Evolutionary conservation across 768 basidiomycete genomes (phyloP), one percentile per base, ranked within the genome.

Genomic region (Tubosaeta brunneosetosa): DNA sequence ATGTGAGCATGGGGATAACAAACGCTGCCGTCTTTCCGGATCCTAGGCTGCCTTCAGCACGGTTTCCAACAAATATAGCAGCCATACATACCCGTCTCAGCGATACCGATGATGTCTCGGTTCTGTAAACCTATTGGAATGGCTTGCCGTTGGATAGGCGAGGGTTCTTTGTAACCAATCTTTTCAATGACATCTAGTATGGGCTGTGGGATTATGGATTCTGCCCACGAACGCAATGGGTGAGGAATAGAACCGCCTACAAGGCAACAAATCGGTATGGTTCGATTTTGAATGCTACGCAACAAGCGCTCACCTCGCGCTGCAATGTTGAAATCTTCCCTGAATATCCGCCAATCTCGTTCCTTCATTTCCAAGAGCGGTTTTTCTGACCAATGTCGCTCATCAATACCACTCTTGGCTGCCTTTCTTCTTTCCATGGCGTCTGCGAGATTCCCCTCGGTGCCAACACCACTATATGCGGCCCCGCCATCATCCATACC

Each of bases 11-110:
- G 33, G 95, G 95, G 49, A 98, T 95, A 54, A 97, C 94, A 67
- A 98, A 98, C 3, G 94, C 92, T 33, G 95, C 95, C 25, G 95
- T 98, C 77, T 98, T 98, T 67, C 95, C 95, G 63, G 95, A 97
- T 78, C 94, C 93, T 94, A 57, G 10, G 55, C 13, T 38, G 17
- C 13, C 36, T 45, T 48, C 44, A 53, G 44, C 22, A 41, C 9
- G 6, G 11, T 22, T 44, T 51, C 29, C 29, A 29, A 13, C 34
- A 44, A 43, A 19, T 36, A 6, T 27, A 41, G 0, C 16, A 16
- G 8, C 41, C 54, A 36, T 8, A 70, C 80, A 48, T 52, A 91
- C 94, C 95, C 42, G 97, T 99, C 72, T 99, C 95, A 52, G 97
- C 97, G 55, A 99, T 94, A 60, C 97, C 97, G 65, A 99, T 97